These are phyloP conservation scores for Pichia sp. DNA, from an alignment of 1,139 yeast species.

Conservation along the genomic window DNA sequence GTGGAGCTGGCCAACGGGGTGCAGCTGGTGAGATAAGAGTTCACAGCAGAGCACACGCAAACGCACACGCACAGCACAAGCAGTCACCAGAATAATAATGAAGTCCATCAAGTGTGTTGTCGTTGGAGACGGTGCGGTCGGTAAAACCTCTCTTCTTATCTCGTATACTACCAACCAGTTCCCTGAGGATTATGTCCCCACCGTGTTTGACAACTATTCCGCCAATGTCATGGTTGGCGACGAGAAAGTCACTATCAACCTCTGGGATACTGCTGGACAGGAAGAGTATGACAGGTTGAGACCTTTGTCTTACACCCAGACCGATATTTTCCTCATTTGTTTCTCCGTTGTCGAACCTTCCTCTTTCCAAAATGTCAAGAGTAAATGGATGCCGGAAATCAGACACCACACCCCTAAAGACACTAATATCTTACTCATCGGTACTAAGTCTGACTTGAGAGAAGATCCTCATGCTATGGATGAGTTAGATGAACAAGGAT, in stretches of 20 bases:
- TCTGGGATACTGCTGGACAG: constrained; percentile 99
- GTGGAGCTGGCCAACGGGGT: too few species aligned
- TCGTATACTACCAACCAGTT: constrained; percentile 91
- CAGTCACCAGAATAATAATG: constrained; percentile 33
- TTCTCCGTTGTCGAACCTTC: constrained; percentile 81
- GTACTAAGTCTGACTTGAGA: constrained; percentile 81
- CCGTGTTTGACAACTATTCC: constrained; percentile 77
- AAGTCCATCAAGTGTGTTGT: constrained; percentile 93
- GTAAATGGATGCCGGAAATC: constrained; percentile 82
- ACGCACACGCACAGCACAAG: too few species aligned
- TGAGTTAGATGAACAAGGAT: constrained; percentile 56
- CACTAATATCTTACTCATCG: constrained; percentile 70
- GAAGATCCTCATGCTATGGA: constrained; percentile 75
- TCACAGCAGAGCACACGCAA: too few species aligned
- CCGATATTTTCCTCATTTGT: constrained; percentile 82
- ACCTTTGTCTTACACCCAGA: constrained; percentile 88
- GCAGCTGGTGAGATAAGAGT: too few species aligned
- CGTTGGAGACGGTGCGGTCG: constrained; percentile 97
- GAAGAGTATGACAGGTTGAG: constrained; percentile 87
- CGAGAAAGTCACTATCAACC: constrained; percentile 72
- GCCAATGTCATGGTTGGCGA: constrained; percentile 83
- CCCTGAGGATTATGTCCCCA: constrained; percentile 93
- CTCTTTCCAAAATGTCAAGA: constrained; percentile 69
- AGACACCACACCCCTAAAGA: constrained; percentile 77
- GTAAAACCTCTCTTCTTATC: constrained; percentile 83